Conservation (phyloP, 208 protist species). For the Leishmania mexicana region DNA sequence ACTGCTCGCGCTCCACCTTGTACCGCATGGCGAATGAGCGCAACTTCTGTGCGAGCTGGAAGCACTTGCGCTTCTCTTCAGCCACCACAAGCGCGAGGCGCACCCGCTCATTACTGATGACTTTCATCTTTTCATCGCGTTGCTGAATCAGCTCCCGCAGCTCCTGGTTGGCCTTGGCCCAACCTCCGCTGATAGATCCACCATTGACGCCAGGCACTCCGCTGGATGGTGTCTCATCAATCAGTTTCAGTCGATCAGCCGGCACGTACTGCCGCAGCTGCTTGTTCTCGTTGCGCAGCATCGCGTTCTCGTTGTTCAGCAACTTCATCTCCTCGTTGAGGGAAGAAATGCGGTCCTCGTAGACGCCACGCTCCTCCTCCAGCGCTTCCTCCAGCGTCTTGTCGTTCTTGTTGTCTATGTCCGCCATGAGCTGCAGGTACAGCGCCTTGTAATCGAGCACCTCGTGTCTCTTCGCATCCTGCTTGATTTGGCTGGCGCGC, state of each 20-base stretch:
- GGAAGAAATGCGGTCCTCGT: constrained; percentile 69
- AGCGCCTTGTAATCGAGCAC: constrained; percentile 91
- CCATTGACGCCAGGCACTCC: neutral
- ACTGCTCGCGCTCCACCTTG: constrained; percentile 48
- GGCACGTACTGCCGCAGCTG: constrained; percentile 39
- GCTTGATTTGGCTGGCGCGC: constrained; percentile 93
- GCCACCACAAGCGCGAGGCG: constrained; percentile 68
- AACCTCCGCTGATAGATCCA: constrained; percentile 27
- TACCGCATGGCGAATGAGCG: constrained; percentile 53
- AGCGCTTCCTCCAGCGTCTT: constrained; percentile 70
- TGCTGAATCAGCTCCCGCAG: constrained; percentile 49
- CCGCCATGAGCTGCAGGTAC: constrained; percentile 86
- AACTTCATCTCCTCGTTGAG: constrained; percentile 67
- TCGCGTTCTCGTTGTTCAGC: constrained; percentile 67
- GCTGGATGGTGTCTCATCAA: constrained; percentile 22
- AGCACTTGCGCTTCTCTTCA: constrained; percentile 69
- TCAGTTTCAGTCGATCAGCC: constrained; percentile 35
- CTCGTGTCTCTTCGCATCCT: constrained; percentile 91
- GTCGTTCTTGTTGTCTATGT: constrained; percentile 88
- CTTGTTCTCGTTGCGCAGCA: constrained; percentile 59
- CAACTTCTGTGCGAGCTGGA: constrained; percentile 73
- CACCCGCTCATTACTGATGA: constrained; percentile 63
- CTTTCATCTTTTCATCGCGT: constrained; percentile 53
- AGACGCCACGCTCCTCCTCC: constrained; percentile 70
- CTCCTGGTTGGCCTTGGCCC: constrained; percentile 49